These are phyloP conservation scores for Kwoniella pini DNA, from an alignment of 768 basidiomycete genomes.

Conservation along the genomic window DNA sequence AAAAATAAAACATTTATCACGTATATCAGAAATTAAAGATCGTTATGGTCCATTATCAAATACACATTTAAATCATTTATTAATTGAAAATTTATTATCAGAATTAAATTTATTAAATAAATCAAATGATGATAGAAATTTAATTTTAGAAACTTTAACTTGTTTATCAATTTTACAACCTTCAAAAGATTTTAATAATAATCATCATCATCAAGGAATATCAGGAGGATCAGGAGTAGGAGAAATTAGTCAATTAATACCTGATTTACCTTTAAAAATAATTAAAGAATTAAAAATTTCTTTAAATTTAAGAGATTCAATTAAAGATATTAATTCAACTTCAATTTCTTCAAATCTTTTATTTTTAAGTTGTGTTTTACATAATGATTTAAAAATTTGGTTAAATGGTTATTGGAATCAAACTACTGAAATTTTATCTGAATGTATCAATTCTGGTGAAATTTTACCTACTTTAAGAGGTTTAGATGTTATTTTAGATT, in stretches of 20 bases:
- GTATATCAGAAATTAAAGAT: conserved; percentile 38
- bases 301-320: conserved; percentile 22
- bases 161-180: conserved; percentile 38
- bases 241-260: conserved; percentile 15
- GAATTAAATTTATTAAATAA: conserved; percentile 16
- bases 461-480: conserved; percentile 37
- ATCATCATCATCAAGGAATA: neutral
- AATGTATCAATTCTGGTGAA: conserved; percentile 34
- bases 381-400: conserved; percentile 25
- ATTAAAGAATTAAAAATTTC: conserved; percentile 29
- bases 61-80: conserved; percentile 33
- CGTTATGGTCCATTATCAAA: conserved; percentile 24
- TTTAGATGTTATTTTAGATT: conserved; percentile 38
- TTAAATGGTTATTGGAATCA: conserved; percentile 41
- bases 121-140: conserved; percentile 28
- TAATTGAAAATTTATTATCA: conserved; percentile 33
- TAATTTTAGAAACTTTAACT: conserved; percentile 37
- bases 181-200: neutral
- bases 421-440: conserved; percentile 36
- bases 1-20: conserved; percentile 28
- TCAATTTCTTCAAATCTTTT: conserved; percentile 23
- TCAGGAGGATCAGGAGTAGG: neutral
- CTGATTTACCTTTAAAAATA: conserved; percentile 37
- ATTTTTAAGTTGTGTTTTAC: conserved; percentile 25
- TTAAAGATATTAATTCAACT: conserved; percentile 21